Evolutionary conservation across 2,329 filamentous ascomycete genomes (phyloP).

Genomic region (Aspergillus spinulosporus): DNA sequence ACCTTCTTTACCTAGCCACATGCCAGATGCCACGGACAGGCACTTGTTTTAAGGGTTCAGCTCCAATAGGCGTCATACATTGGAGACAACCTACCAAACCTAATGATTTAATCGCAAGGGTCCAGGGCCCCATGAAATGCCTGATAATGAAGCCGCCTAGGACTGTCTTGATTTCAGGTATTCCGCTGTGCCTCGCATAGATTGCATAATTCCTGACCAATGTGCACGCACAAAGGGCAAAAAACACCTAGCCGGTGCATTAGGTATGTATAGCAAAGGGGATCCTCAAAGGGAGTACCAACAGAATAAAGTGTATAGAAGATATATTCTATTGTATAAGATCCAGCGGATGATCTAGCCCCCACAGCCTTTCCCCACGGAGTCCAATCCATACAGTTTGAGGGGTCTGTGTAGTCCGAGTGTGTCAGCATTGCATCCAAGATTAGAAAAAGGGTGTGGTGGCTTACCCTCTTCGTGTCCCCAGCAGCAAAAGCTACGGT

Average conservation of each 20-base stretch:
- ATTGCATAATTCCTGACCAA: constrained; percentile 81
- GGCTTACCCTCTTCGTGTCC: constrained; percentile 67
- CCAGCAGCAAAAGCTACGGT: constrained; percentile 88
- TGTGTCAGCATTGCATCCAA: constrained; percentile 17
- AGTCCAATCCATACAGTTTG: constrained; percentile 83
- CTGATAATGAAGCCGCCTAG: constrained; percentile 91
- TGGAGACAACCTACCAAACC: constrained; percentile 63
- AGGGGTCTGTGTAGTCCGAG: constrained; percentile 53
- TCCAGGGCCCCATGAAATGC: constrained; percentile 84
- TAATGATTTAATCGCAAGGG: constrained; percentile 82
- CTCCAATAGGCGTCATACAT: constrained; percentile 19
- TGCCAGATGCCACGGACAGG: constrained; percentile 85
- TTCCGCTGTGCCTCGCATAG: constrained; percentile 91
- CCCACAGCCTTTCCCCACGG: constrained; percentile 78
- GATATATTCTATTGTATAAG: constrained; percentile 82
- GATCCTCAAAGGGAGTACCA: constrained; percentile 33
- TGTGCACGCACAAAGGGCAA: constrained; percentile 74
- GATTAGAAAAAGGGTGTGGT: background rate
- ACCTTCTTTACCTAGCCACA: constrained; percentile 97
- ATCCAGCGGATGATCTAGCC: constrained; percentile 64
- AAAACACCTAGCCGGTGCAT: constrained; percentile 60
- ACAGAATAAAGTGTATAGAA: constrained; percentile 86
- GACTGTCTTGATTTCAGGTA: constrained; percentile 96
- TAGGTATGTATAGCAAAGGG: constrained; percentile 13
- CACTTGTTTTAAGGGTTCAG: constrained; percentile 56